Conservation (phyloP, 2,329 filamentous ascomycete genomes). For the Aspergillus sp. region DNA sequence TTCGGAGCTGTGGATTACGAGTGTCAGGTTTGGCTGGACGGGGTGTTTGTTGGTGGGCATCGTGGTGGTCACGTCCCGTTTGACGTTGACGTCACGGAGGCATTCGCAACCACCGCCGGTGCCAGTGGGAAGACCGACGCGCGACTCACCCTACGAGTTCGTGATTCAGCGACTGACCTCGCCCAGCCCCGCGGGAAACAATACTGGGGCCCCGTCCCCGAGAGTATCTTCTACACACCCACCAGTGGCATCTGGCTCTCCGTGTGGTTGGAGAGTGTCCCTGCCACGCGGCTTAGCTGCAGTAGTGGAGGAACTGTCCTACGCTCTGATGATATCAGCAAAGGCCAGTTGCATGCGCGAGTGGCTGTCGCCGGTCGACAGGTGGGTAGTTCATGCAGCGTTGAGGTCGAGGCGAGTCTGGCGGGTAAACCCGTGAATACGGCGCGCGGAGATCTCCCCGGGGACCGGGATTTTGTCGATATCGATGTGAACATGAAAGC, state of each 20-base stretch:
- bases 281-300: slow-evolving; percentile 46
- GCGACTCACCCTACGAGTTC: slow-evolving; percentile 50
- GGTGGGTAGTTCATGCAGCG: slow-evolving; percentile 29
- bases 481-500: slow-evolving; percentile 46
- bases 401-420: slow-evolving; percentile 49
- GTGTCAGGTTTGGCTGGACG: slow-evolving; percentile 49
- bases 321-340: slow-evolving; percentile 47
- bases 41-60: slow-evolving; percentile 43
- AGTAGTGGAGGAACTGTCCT: slow-evolving; percentile 55
- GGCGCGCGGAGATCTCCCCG: slow-evolving; percentile 37
- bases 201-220: slow-evolving; percentile 49
- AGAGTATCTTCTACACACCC: slow-evolving; percentile 59
- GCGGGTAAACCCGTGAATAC: slow-evolving; percentile 43
- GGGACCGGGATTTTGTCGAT: slow-evolving; percentile 43
- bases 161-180: slow-evolving; percentile 57
- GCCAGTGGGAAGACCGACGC: slow-evolving; percentile 12
- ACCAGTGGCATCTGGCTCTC: slow-evolving; percentile 67
- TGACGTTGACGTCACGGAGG: slow-evolving; percentile 48
- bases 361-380: slow-evolving; percentile 40
- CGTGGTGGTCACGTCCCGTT: slow-evolving; percentile 57
- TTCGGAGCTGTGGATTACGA: slow-evolving; percentile 48
- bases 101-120: slow-evolving; percentile 1
- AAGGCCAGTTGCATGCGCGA: slow-evolving; percentile 43
- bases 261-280: slow-evolving; percentile 58
- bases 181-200: slow-evolving; percentile 61